Evolutionary conservation across 1,284 basidiomycete genomes (phyloP), one percentile per base, ranked within the genome.

Genomic region (Puccinia novopanici): DNA sequence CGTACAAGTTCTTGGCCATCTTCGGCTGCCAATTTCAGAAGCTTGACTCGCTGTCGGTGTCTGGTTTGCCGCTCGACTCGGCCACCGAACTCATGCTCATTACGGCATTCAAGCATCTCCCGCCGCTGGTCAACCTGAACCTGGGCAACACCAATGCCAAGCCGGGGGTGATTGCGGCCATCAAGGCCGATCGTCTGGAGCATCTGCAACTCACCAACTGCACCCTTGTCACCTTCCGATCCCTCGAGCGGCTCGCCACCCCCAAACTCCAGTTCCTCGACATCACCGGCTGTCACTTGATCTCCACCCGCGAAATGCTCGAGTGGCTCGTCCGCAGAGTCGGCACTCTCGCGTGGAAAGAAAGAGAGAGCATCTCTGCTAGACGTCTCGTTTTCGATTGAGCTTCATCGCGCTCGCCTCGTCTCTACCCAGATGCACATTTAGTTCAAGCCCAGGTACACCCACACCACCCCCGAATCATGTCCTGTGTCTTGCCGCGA

Each of bases 21-120:
- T 77, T 77, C 37, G 63, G 48, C 2, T 55, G 57, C 40, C 61
- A 77, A 77, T 68, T 77, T 50, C 15, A 15, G 10, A 65, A 67
- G 50, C 75, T 77, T 37, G 63, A 77, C 13, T 68, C 75, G 50
- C 75, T 77, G 8, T 77, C 75, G 40, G 37, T 77, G 5, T 27
- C 75, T 52, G 63, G 63, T 24, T 50, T 77, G 42, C 17, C n/a
- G 22, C 61, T 77, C 50, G 52, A 54, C 30, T n/a, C 37, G 4
- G 22, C 24, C 3, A 77, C 61, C 34, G 75, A 77, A 55, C 48
- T 19, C 13, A 37, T 67, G 37, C 24, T 77, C 5, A 52, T 77
- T 15, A 17, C 24, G n/a, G 65, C 65, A 45, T 68, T 77, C n/a
- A 45, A 13, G 8, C 50, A 52, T 27, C 68, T 77, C 27, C 75